These are phyloP conservation scores for Colletotrichum higginsianum DNA, from an alignment of 2,329 filamentous ascomycete genomes.

Conservation along the genomic window DNA sequence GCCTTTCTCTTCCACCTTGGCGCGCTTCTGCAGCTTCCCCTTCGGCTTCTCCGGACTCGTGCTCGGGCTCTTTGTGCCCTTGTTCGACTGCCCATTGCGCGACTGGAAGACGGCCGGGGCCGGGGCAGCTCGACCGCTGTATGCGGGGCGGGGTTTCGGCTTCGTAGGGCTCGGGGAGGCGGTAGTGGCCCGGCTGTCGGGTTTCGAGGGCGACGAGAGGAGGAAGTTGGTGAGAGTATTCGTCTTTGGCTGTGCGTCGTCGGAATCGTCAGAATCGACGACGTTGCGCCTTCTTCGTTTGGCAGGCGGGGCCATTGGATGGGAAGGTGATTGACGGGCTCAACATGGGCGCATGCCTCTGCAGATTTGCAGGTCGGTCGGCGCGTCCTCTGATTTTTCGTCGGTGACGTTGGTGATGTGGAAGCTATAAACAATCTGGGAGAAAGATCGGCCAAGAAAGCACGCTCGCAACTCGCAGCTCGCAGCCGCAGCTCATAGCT, in stretches of 20 bases:
- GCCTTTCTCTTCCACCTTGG: constrained; percentile 63
- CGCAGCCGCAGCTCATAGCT: constrained; percentile 14
- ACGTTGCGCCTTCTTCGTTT: constrained; percentile 73
- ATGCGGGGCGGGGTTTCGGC: constrained; percentile 17
- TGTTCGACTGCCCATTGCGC: constrained; percentile 45
- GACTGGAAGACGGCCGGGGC: constrained; percentile 45
- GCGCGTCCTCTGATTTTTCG: background rate
- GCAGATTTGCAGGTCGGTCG: constrained; percentile 9
- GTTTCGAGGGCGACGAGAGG: constrained; percentile 64
- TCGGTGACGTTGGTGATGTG: constrained; percentile 24
- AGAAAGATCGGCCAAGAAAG: background rate
- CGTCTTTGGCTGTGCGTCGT: constrained; percentile 55
- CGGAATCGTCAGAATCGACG: constrained; percentile 66
- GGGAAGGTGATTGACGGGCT: constrained; percentile 1
- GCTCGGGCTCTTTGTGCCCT: constrained; percentile 55
- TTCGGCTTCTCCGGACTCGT: constrained; percentile 66
- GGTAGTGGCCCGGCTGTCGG: constrained; percentile 50
- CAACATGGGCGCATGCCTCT: constrained; percentile 38
- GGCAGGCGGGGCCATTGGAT: constrained; percentile 69
- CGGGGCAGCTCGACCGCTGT: background rate
- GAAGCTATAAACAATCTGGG: constrained; percentile 13
- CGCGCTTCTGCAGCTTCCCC: constrained; percentile 50
- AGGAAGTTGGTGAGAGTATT: constrained; percentile 69
- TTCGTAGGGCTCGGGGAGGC: constrained; percentile 61
- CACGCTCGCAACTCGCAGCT: constrained; percentile 6